Evolutionary conservation across 2,329 filamentous ascomycete genomes (phyloP).

Genomic region (Beauveria sp.): DNA sequence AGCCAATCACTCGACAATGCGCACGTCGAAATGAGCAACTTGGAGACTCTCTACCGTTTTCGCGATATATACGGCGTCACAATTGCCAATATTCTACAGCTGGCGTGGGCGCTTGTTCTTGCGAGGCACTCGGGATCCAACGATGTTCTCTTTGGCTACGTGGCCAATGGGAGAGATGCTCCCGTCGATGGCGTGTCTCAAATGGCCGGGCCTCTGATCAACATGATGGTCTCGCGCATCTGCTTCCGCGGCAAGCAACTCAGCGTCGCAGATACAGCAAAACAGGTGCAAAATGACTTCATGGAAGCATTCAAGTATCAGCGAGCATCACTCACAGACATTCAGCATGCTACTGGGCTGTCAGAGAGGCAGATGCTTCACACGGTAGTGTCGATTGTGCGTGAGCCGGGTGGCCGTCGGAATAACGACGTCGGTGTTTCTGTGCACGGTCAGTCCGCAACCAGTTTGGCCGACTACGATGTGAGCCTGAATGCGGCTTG

Average conservation of each 20-base stretch:
- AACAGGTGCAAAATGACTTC: not conserved
- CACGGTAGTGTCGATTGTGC: not conserved
- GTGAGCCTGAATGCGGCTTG: not conserved
- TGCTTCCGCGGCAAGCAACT: not conserved
- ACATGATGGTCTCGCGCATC: not conserved
- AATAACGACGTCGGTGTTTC: not conserved
- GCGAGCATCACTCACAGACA: not conserved
- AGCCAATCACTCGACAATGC: not conserved
- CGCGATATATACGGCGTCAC: constrained; percentile 19
- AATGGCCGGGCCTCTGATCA: constrained; percentile 20
- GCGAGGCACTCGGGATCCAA: constrained; percentile 2
- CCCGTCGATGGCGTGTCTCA: constrained; percentile 5
- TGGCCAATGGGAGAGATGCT: constrained; percentile 9
- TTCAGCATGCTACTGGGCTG: not conserved
- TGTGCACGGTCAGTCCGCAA: not conserved
- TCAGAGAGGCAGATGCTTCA: not conserved
- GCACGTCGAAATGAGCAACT: not conserved
- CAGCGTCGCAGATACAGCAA: not conserved
- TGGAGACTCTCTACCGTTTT: not conserved
- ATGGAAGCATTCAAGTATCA: not conserved
- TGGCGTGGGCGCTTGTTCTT: constrained; percentile 7
- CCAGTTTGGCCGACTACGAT: not conserved
- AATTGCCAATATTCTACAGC: constrained; percentile 23
- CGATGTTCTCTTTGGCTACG: constrained; percentile 12
- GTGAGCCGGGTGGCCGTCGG: not conserved